These are phyloP conservation scores for Trichoderma gracile DNA, from an alignment of 2,329 filamentous ascomycete species.

Conservation along the genomic window DNA sequence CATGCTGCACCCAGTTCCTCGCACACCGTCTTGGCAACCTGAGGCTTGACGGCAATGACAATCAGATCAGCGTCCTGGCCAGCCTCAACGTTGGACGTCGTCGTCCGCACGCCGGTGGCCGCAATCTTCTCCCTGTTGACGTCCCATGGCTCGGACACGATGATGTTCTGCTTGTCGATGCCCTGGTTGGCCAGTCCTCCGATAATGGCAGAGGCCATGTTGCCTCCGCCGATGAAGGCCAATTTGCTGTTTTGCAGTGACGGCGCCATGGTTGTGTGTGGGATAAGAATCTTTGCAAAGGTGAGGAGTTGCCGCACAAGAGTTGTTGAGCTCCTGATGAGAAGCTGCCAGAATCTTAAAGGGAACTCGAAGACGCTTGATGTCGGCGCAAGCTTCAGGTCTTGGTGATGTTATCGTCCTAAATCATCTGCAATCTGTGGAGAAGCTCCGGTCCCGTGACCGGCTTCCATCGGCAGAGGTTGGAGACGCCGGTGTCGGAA, in stretches of 20 bases:
- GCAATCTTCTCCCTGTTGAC: slow-evolving; percentile 54
- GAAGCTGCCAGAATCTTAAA: background rate
- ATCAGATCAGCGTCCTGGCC: slow-evolving; percentile 47
- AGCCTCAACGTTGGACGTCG: slow-evolving; percentile 49
- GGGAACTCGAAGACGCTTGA: background rate
- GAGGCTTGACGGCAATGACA: slow-evolving; percentile 54
- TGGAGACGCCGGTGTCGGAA: slow-evolving; percentile 16
- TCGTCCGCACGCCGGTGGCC: slow-evolving; percentile 48
- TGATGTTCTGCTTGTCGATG: slow-evolving; percentile 47
- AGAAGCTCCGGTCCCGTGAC: slow-evolving; percentile 19
- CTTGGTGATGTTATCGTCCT: background rate
- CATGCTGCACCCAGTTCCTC: slow-evolving; percentile 48
- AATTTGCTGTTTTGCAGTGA: slow-evolving; percentile 39
- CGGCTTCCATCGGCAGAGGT: slow-evolving; percentile 23
- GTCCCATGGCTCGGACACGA: slow-evolving; percentile 54
- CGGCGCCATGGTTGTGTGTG: slow-evolving; percentile 31
- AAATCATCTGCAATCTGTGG: slow-evolving; percentile 8
- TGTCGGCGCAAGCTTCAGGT: slow-evolving; percentile 13
- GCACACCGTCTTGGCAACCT: slow-evolving; percentile 50
- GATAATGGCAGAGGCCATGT: slow-evolving; percentile 56
- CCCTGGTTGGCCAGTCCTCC: slow-evolving; percentile 48
- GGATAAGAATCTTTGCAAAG: background rate
- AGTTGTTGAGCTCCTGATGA: background rate
- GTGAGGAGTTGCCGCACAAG: background rate
- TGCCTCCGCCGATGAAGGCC: slow-evolving; percentile 49